Evolutionary conservation across 345 rosid species (phyloP).

Genomic region (Erysimum cheiranthoides): DNA sequence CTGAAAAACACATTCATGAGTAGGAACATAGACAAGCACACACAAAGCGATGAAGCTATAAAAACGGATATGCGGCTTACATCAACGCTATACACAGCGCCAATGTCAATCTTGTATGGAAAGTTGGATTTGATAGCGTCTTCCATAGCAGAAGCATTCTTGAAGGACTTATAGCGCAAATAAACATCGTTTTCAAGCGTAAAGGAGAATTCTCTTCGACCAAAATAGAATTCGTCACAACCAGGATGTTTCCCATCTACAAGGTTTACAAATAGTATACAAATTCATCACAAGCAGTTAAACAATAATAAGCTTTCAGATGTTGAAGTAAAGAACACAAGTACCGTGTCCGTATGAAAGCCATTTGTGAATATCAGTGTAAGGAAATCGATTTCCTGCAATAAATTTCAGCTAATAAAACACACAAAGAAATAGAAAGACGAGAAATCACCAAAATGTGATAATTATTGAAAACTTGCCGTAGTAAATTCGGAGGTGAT

Average conservation of each 20-base stretch:
- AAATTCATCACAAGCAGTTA: background rate
- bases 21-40: background rate
- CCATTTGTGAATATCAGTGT: slow-evolving; percentile 82
- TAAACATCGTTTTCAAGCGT: slow-evolving; percentile 80
- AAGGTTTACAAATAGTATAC: slow-evolving; percentile 1
- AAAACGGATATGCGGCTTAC: slow-evolving; percentile 47
- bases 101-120: slow-evolving; percentile 88
- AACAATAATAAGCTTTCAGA: background rate
- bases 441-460: background rate
- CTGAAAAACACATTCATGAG: slow-evolving; percentile 46
- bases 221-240: slow-evolving; percentile 73
- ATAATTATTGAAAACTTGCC: slow-evolving; percentile 46
- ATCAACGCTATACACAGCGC: slow-evolving; percentile 84
- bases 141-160: slow-evolving; percentile 64
- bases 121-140: slow-evolving; percentile 62
- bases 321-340: background rate
- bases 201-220: slow-evolving; percentile 86
- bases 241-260: slow-evolving; percentile 95
- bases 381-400: slow-evolving; percentile 88
- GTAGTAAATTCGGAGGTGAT: slow-evolving; percentile 71
- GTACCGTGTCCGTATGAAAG: slow-evolving; percentile 90
- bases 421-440: background rate
- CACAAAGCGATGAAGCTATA: background rate
- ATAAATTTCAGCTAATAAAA: background rate
- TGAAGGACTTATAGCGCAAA: slow-evolving; percentile 78